Percentiles rank a stretch among this genome's conserved stretches.
Conservation (phyloP, 768 basidiomycete species). For the Clavulina sp. region DNA sequence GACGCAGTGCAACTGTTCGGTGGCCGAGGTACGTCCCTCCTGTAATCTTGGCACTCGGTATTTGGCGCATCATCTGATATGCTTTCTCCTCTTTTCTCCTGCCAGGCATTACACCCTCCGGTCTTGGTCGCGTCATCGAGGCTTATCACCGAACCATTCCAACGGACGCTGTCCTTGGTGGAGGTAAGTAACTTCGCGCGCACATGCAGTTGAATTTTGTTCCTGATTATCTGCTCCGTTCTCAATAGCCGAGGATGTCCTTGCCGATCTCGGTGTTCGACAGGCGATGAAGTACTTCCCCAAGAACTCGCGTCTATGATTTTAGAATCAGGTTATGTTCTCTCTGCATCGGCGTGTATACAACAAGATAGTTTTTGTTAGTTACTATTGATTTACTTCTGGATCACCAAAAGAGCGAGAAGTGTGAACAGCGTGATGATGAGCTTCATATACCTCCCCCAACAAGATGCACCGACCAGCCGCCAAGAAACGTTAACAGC, state of each 20-base stretch:
- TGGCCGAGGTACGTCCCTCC: constrained; percentile 5
- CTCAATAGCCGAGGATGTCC: constrained; percentile 22
- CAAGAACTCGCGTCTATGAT: background rate
- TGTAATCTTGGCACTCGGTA: too few relatives aligned
- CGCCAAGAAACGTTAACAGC: too few relatives aligned
- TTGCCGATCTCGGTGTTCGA: constrained; percentile 63
- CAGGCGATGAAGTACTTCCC: constrained; percentile 62
- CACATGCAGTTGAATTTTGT: background rate
- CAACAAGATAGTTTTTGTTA: too few relatives aligned
- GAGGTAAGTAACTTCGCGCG: constrained; percentile 37
- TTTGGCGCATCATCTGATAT: too few relatives aligned
- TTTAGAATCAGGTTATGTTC: too few relatives aligned
- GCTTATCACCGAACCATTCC: constrained; percentile 64
- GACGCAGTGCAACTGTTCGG: constrained; percentile 32
- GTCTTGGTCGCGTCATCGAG: constrained; percentile 65
- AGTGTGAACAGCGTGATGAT: too few relatives aligned
- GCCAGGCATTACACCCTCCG: constrained; percentile 62
- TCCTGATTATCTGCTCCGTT: background rate
- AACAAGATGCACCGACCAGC: too few relatives aligned
- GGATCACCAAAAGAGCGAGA: too few relatives aligned
- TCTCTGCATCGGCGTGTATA: too few relatives aligned
- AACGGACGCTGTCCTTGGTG: constrained; percentile 68
- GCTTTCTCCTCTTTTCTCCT: constrained; percentile 47
- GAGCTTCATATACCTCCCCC: too few relatives aligned
- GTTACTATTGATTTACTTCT: too few relatives aligned